phyloP scores from a whole-genome alignment of 495 filamentous ascomycete species.

The Xylaria telfairii region DNA sequence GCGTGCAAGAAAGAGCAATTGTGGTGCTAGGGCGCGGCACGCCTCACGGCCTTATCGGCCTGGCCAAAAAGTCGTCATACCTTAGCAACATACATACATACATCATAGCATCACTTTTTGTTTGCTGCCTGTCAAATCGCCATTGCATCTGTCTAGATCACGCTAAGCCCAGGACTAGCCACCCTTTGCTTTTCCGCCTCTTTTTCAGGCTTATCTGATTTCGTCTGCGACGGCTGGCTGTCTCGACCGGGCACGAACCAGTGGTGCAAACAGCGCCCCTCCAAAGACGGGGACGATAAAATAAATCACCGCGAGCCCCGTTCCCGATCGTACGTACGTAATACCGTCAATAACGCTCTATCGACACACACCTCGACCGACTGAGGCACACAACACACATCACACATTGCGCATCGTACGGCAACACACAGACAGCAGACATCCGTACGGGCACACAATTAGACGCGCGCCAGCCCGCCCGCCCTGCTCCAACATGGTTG shows the following conservation, averaged over 20 bases:
- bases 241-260: not conserved
- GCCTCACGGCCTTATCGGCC: slow-evolving; percentile 19
- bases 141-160: not conserved
- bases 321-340: not conserved
- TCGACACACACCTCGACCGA: not conserved
- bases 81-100: not conserved
- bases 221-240: not conserved
- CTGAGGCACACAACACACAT: not conserved
- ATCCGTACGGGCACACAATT: not conserved
- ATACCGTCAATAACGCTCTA: not conserved
- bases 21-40: not conserved
- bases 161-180: not conserved
- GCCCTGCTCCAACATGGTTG: slow-evolving; percentile 66
- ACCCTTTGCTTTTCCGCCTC: not conserved
- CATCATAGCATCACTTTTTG: slow-evolving; percentile 8
- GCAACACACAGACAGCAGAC: not conserved
- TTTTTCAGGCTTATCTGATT: not conserved
- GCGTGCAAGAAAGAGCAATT: not conserved
- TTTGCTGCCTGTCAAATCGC: not conserved
- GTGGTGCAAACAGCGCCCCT: not conserved
- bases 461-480: not conserved
- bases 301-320: not conserved
- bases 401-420: not conserved
- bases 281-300: not conserved
- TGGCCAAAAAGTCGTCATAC: slow-evolving; percentile 26